Percentiles rank a stretch among this genome's conserved stretches.
These are phyloP conservation scores for Remersonia thermophila DNA, from an alignment of 2,329 filamentous ascomycete species.

Conservation along the genomic window DNA sequence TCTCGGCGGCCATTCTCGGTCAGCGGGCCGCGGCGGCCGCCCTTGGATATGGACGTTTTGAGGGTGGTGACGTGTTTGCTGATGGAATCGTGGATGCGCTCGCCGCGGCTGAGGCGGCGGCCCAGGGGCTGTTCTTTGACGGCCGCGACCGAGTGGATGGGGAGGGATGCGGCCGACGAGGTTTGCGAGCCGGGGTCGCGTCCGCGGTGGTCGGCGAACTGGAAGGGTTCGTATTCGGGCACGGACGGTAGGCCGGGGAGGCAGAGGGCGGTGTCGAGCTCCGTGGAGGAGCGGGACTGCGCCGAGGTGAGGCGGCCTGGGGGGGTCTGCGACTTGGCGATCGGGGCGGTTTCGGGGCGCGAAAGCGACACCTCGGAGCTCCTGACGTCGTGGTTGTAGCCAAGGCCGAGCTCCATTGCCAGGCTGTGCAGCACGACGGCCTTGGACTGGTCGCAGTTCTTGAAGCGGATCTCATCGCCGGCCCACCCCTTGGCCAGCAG, in stretches of 20 bases:
- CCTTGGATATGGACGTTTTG: slow-evolving; percentile 16
- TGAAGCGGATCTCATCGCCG: slow-evolving; percentile 18
- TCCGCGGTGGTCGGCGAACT: background rate
- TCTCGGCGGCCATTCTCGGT: slow-evolving; percentile 20
- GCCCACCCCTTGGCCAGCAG: slow-evolving; percentile 16
- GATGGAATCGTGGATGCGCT: slow-evolving; percentile 16
- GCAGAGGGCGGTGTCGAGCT: slow-evolving; percentile 10
- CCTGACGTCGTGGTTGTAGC: slow-evolving; percentile 19
- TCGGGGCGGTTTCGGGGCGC: slow-evolving; percentile 6
- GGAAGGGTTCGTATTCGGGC: background rate
- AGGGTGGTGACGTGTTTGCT: slow-evolving; percentile 16
- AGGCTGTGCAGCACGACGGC: slow-evolving; percentile 18
- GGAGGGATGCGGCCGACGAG: background rate
- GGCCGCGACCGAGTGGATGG: background rate
- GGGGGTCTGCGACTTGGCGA: slow-evolving; percentile 1
- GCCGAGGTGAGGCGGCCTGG: slow-evolving; percentile 4
- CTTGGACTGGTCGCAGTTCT: slow-evolving; percentile 18
- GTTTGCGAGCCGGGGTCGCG: background rate
- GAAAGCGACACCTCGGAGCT: slow-evolving; percentile 17
- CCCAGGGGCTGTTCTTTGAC: slow-evolving; percentile 7
- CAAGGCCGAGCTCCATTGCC: slow-evolving; percentile 19
- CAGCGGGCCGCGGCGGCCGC: slow-evolving; percentile 20
- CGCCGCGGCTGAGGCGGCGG: slow-evolving; percentile 16
- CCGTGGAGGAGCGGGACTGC: slow-evolving; percentile 9
- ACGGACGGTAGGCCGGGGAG: slow-evolving; percentile 7